phyloP scores from a whole-genome alignment of 192 early-diverging fungal species.

The Gigaspora rosea region DNA sequence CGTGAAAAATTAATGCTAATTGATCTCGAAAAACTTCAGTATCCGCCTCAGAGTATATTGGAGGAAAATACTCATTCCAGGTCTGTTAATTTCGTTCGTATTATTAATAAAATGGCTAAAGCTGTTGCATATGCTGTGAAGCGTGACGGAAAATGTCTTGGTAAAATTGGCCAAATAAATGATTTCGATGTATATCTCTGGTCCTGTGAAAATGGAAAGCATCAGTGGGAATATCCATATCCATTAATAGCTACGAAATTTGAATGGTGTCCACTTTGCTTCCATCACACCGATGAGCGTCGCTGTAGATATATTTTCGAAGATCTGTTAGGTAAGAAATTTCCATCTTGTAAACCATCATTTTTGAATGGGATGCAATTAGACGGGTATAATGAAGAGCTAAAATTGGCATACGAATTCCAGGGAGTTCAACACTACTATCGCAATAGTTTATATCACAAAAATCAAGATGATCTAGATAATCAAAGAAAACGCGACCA shows the following conservation, averaged over 20 bases:
- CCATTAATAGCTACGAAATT: constrained; percentile 25
- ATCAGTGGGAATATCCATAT: constrained; percentile 24
- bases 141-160: constrained; percentile 3
- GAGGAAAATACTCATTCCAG: constrained; percentile 17
- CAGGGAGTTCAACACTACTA: too few relatives aligned
- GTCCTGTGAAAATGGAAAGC: constrained; percentile 6
- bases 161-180: constrained; percentile 17
- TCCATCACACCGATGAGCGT: background rate
- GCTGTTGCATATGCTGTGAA: background rate
- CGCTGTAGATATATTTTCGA: constrained; percentile 10
- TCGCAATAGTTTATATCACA: too few relatives aligned
- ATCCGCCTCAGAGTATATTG: constrained; percentile 21
- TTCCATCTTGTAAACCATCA: constrained; percentile 11
- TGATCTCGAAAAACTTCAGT: background rate
- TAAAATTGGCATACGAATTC: constrained; percentile 20
- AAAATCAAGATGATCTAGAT: too few relatives aligned
- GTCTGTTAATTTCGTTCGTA: constrained; percentile 22
- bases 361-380: background rate
- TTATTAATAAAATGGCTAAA: constrained; percentile 28
- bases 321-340: constrained; percentile 18
- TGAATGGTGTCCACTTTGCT: constrained; percentile 9
- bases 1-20: background rate
- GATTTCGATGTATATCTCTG: constrained; percentile 15
- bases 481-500: too few relatives aligned
- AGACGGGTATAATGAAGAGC: constrained; percentile 11